Base-by-base conservation (phyloP, 1,284 basidiomycete genomes). In the Heterobasidion irregulare region DNA sequence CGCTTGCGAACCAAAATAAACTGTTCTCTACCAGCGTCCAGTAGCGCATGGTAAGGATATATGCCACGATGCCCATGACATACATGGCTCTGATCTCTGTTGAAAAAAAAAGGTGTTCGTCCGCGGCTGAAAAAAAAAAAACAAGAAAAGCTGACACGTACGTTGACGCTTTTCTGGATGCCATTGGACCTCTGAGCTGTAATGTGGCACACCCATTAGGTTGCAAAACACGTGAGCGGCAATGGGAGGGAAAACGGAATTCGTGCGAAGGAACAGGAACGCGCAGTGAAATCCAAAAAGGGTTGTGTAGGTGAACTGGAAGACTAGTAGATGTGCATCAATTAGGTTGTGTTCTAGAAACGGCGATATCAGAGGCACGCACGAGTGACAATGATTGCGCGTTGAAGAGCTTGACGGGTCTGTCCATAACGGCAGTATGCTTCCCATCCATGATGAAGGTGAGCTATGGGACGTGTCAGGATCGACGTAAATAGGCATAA, bases 371-470 rank as follows among this genome's bases (percentile, higher is more conserved):
- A 26, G 8, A 52, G 15, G 8, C 33, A 74, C 89, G 58, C 61
- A 94, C 93, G 58, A 34, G 80, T 80, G 6, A 72, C 72, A 9
- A 86, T 54, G 6, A 80, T 51, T 0, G 93, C 90, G 7, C 73
- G 74, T 53, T 83, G 72, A 1, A 88, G 70, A 0, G 94, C 93
- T 8, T 70, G 62, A 5, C 59, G 55, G 0, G 79, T 90, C 36
- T 82, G 72, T 0, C 92, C 93, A 55, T 80, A 79, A 10, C 79
- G 78, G 53, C 85, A 80, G 67, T 84, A 98, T 0, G 75, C 77
- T 56, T 98, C 95, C 77, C 84, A 90, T 13, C 86, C 92, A 63
- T 98, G 96, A 66, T 99, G 96, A 0, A 87, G 71, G 66, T 99
- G 96, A 0, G 96, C 96, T 93, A 16, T 47, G 15, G 55, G 33